These are phyloP conservation scores for Schizonepeta tenuifolia DNA, from an alignment of 257 asterid genomes.

Conservation along the genomic window DNA sequence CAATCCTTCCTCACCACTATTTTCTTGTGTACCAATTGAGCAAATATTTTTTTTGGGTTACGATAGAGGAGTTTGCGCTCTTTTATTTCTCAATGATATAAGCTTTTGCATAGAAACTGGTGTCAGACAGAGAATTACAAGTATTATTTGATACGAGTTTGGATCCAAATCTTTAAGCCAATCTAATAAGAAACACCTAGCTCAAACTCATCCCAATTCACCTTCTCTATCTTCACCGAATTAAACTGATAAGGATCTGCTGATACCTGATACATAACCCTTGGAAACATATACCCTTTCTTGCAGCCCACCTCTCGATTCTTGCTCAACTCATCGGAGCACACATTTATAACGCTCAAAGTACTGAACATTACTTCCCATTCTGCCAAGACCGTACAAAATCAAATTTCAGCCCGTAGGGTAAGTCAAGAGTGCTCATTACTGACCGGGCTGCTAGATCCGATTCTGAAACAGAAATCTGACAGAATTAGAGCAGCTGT, in stretches of 20 bases:
- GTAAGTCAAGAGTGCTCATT: not conserved
- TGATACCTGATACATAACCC: not conserved
- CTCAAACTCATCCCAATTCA: not conserved
- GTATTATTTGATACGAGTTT: no score
- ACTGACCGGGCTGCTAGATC: slow-evolving; percentile 34
- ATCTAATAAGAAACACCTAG: not conserved
- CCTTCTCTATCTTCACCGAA: no score
- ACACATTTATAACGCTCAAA: not conserved
- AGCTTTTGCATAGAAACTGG: not conserved
- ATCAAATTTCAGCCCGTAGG: not conserved
- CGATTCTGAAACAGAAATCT: slow-evolving; percentile 66
- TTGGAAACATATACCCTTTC: not conserved
- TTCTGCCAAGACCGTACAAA: not conserved
- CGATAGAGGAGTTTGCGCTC: not conserved
- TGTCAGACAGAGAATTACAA: no score
- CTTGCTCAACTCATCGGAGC: not conserved
- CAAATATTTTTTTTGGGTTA: not conserved
- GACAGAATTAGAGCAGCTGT: slow-evolving; percentile 46
- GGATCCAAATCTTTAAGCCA: no score
- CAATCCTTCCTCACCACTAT: not conserved
- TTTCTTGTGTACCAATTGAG: not conserved
- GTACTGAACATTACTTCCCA: not conserved
- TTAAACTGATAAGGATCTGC: not conserved
- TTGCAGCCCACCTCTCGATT: not conserved
- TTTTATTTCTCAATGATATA: no score